phyloP scores from a whole-genome alignment of 768 basidiomycete genomes.

The Sarcodon sp. region DNA sequence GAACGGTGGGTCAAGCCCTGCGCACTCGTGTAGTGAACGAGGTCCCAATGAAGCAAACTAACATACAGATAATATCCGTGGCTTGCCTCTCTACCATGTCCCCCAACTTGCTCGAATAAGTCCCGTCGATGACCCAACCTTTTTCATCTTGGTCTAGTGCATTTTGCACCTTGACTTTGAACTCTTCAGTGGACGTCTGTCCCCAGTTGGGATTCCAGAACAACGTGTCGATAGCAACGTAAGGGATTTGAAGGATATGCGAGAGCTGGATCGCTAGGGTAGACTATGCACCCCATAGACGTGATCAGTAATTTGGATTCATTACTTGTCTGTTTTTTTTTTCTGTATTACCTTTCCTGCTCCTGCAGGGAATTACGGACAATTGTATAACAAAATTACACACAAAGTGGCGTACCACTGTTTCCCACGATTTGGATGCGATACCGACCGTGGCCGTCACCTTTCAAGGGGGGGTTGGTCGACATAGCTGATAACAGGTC shows the following conservation, averaged over 20 bases:
- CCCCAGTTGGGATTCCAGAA: constrained; percentile 40
- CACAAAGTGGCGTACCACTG: constrained; percentile 23
- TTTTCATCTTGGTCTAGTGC: constrained; percentile 16
- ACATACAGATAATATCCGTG: constrained; percentile 43
- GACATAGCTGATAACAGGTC: no score
- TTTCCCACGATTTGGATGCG: constrained; percentile 39
- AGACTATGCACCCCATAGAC: constrained; percentile 18
- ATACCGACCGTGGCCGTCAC: constrained; percentile 33
- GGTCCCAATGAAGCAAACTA: neutral
- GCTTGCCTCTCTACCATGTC: constrained; percentile 21
- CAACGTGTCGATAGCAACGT: constrained; percentile 32
- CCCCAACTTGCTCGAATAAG: constrained; percentile 20
- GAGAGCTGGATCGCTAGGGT: constrained; percentile 35
- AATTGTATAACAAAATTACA: neutral
- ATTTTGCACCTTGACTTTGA: constrained; percentile 7
- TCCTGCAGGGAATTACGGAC: constrained; percentile 12
- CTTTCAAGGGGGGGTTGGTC: constrained; percentile 9
- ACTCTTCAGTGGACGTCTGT: constrained; percentile 14
- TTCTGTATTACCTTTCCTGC: constrained; percentile 28
- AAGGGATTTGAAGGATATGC: constrained; percentile 27
- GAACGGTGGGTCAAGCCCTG: constrained; percentile 62
- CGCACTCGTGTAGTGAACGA: neutral
- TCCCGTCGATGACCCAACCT: constrained; percentile 47
- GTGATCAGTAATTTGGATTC: neutral
- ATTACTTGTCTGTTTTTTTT: neutral